Base-by-base conservation (phyloP, 352 stramenopile genomes). In the Globisporangium rhizosaccharum region DNA sequence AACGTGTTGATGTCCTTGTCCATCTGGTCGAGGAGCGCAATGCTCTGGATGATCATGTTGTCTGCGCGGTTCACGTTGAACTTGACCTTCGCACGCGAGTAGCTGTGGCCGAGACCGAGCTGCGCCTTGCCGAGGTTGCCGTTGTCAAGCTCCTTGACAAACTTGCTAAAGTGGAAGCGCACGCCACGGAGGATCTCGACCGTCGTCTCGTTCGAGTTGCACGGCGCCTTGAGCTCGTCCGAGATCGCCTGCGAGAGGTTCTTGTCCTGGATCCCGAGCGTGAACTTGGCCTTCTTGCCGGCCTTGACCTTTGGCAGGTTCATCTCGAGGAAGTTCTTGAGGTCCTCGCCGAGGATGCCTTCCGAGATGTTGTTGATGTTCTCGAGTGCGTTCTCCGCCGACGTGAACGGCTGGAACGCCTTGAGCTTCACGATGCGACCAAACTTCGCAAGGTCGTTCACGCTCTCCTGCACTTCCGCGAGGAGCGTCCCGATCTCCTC, bases 1-100 rank as follows among this genome's bases (percentile, higher is more conserved):
- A 99, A 99, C 53, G 97, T 99, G 80, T 99, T 99, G 54, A 99
- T 90, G 80, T 99, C 98, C 86, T 99, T 99, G 84, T 99, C 98
- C 84, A 99, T 88, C 67, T 99, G 97, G 84, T 99, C 97, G 15
- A 99, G 81, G 25, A 99, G 82, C 62, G 91, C 96, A 73, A 99
- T 99, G 39, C 89, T 94, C 79, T 99, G 98, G 76, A 99, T 99
- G 73, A 99, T 99, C 98, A 99, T 99, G 78, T 99, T 99, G 75
- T 99, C 98, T 20, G 94, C 95, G 47, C 97, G 87, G 74, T 98
- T 98, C 54, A 99, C 97, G 79, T 99, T 99, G 79, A 99, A 99
- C 88, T 99, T 99, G 53, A 96, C 87, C 85, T 99, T 98, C 58
- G 87, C 94, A 75, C 98, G 91, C 61, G 97, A 99, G 83, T 99